Conservation (phyloP, 805 yeast genomes). For the Wickerhamomyces alni region DNA sequence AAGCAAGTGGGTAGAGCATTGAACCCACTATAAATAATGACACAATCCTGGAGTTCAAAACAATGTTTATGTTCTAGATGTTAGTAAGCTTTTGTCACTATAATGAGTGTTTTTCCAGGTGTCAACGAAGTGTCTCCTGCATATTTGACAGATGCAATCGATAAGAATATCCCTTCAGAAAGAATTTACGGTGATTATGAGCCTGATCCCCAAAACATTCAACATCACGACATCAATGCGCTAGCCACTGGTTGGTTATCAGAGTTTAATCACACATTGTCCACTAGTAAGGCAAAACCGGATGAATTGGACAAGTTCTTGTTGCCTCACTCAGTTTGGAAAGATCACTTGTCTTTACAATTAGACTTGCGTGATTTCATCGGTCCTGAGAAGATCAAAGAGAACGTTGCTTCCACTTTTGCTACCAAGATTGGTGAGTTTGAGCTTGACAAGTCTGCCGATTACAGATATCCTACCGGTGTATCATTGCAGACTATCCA, state of each 20-base stretch:
- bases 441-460: slow-evolving; percentile 25
- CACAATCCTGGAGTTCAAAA: no score
- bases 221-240: slow-evolving; percentile 19
- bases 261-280: slow-evolving; percentile 23
- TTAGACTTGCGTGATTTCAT: slow-evolving; percentile 29
- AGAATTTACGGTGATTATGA: slow-evolving; percentile 22
- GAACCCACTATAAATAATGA: no score
- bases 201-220: slow-evolving; percentile 24
- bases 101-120: slow-evolving; percentile 17
- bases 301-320: slow-evolving; percentile 20
- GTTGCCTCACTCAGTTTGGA: slow-evolving; percentile 29
- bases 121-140: slow-evolving; percentile 22
- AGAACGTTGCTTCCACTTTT: slow-evolving; percentile 8
- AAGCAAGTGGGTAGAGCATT: no score
- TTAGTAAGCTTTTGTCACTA: not conserved
- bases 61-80: no score
- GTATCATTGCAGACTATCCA: slow-evolving; percentile 24
- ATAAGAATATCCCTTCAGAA: slow-evolving; percentile 23
- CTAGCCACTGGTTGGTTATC: slow-evolving; percentile 26
- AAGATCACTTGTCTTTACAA: slow-evolving; percentile 30
- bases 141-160: slow-evolving; percentile 16
- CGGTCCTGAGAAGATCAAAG: slow-evolving; percentile 25
- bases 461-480: slow-evolving; percentile 26
- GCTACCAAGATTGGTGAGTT: slow-evolving; percentile 22
- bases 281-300: slow-evolving; percentile 7